Base-by-base conservation (phyloP, 306 rosid species). In the Pterocarpus macrocarpus region DNA sequence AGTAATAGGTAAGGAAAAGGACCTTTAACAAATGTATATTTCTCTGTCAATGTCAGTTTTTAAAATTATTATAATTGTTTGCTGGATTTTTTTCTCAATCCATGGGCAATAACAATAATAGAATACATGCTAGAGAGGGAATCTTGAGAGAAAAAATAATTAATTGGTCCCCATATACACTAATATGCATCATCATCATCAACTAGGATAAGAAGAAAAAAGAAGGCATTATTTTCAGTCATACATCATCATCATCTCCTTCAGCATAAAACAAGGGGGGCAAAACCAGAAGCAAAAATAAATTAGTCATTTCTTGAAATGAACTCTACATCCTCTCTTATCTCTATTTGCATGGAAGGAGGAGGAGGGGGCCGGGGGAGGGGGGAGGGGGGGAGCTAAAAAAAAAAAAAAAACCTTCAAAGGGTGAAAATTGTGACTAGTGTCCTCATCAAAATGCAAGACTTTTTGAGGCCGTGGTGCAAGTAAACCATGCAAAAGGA, bases 301-400 rank as follows among this genome's bases (percentile, higher is more conserved):
- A 81, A 86, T 66, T 73, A 78, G 38, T 75, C 87, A 62, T 80
- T 72, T 80, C 83, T 59, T 76, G 66, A 82, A 78, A 84, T 53
- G 9, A 70, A 80, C 81, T 83, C 88, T 86, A 83, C 85, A 82
- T 81, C 91, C 91, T 85, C 92, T 81, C 91, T 90, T 91, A 84
- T 89, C 85, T 85, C 79, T 90, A 89, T 86, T 77, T 83, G 80
- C 96, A 82, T 7, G 69, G 80, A 85, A 73, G 85, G 28, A 0
- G 28, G 28, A 22, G 28, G 28, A 22, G 28, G 28, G 28, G 28
- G 0, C 28, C 28, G 28, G 28, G 28, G 28, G 28, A 0, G 28
- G 1, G 28, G 28, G 28, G 28, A 22, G 28, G 0, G 28, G 1
- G 28, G 28, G 28, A 1, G 1, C 28, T 0, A 33, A 36, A 8